Evolutionary conservation across 2,329 filamentous ascomycete species (phyloP), one percentile per base, ranked within the genome.

Genomic region (Dothistroma septosporum): DNA sequence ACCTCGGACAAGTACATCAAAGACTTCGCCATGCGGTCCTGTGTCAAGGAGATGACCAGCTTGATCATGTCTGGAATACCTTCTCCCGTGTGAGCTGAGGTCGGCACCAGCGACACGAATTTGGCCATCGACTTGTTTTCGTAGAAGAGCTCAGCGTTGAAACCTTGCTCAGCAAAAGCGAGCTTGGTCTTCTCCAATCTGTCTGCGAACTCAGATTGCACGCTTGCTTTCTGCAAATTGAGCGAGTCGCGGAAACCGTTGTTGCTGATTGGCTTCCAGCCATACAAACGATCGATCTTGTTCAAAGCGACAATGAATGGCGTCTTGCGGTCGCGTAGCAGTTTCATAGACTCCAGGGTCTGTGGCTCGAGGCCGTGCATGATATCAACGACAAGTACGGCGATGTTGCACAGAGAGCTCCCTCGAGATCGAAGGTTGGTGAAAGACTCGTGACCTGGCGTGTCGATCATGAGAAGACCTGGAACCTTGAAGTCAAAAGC

Each of bases 361-460:
- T 99, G 94, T 19, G 89, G 93, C 78, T 99, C 94, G 52, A 99
- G 85, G 74, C 95, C 95, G 85, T 99, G 94, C 94, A 99, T 97
- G 73, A 99, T 99, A 81, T 99, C 94, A 69, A 99, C 93, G 47
- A 99, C 95, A 68, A 99, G 82, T 75, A 99, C 99, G 70, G 94
- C 94, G 79, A 99, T 99, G 82, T 99, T 99, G 79, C 95, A 99
- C 61, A 99, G 90, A 14, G 92, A 97, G 46, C 94, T 97, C 79
- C 94, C 94, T 79, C 95, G 87, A 68, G 93, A 97, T 73, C 95
- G 90, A 67, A 99, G 80, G 79, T 99, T 99, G 65, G 93, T 96
- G 86, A 99, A 99, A 72, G 94, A 99, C 86, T 99, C 94, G 92
- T 99, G 94, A 80, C 94, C 94, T 72, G 94, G 95, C 0, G 94